phyloP scores from a whole-genome alignment of 495 filamentous ascomycete species.

The Neohortaea acidophila region DNA sequence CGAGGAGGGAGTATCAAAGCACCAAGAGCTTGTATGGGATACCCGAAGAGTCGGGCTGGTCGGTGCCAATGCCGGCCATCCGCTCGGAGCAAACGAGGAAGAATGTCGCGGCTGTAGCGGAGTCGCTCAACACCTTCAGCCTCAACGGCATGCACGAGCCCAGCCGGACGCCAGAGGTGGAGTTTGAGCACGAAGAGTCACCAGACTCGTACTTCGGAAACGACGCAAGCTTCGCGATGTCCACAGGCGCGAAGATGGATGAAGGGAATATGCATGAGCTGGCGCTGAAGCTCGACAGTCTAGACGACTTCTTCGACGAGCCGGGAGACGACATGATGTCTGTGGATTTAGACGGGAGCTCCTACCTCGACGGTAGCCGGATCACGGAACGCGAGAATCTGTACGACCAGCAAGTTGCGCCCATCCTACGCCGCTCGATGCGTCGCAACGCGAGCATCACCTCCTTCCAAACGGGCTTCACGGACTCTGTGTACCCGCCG shows the following conservation, averaged over 20 bases:
- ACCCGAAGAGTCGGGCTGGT: conserved; percentile 90
- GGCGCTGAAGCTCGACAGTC: conserved; percentile 74
- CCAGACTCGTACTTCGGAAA: conserved; percentile 61
- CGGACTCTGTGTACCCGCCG: conserved; percentile 35
- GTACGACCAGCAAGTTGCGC: conserved; percentile 86
- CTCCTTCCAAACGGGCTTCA: conserved; percentile 80
- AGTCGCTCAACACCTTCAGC: conserved; percentile 57
- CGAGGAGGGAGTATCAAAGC: conserved; percentile 85
- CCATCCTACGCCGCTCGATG: conserved; percentile 74
- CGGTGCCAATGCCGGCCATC: conserved; percentile 80
- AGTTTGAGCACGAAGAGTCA: conserved; percentile 84
- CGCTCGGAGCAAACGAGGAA: conserved; percentile 69
- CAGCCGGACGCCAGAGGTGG: conserved; percentile 67
- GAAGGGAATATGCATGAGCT: conserved; percentile 72
- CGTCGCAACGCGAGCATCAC: conserved; percentile 52
- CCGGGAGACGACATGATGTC: too few relatives aligned
- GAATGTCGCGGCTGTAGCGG: conserved; percentile 94
- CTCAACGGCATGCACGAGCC: conserved; percentile 27
- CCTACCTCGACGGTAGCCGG: conserved; percentile 5
- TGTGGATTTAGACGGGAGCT: neutral
- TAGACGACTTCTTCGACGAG: conserved; percentile 62
- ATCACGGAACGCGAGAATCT: conserved; percentile 69
- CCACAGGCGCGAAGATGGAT: conserved; percentile 62
- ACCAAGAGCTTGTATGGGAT: conserved; percentile 93
- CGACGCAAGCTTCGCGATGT: conserved; percentile 80